Evolutionary conservation across 305 asterid species (phyloP).

Genomic region (Fraxinus velutina): DNA sequence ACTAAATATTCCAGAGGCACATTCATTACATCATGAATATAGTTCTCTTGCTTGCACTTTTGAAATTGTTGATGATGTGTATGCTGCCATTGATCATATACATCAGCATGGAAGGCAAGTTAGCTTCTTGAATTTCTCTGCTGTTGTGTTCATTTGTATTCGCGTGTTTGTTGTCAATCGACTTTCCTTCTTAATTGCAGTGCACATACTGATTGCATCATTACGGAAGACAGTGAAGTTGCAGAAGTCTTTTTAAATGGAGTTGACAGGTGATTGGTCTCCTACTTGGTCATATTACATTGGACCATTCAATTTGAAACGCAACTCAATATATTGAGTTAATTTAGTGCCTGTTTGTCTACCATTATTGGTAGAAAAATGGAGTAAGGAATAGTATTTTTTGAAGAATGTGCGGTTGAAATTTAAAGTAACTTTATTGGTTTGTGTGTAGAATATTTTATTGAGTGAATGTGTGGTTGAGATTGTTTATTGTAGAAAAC

Average conservation of each 20-base stretch:
- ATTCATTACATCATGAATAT: slow-evolving; percentile 83
- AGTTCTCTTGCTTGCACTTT: slow-evolving; percentile 90
- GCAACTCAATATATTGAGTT: background rate
- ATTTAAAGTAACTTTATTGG: too few species aligned
- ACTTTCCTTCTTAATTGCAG: slow-evolving; percentile 43
- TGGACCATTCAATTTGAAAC: background rate
- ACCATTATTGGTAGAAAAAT: too few species aligned
- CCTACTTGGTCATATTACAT: background rate
- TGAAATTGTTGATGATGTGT: slow-evolving; percentile 89
- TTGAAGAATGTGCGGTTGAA: too few species aligned
- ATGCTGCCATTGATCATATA: slow-evolving; percentile 88
- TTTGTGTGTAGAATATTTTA: too few species aligned
- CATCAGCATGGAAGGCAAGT: slow-evolving; percentile 87
- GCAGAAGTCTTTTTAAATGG: slow-evolving; percentile 66
- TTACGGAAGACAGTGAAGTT: slow-evolving; percentile 67
- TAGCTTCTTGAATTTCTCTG: slow-evolving; percentile 10
- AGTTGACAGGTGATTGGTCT: slow-evolving; percentile 70
- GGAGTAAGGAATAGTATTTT: too few species aligned
- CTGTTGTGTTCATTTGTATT: background rate
- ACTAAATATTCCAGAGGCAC: slow-evolving; percentile 71
- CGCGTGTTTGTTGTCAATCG: background rate
- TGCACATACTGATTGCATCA: slow-evolving; percentile 82
- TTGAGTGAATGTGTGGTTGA: too few species aligned
- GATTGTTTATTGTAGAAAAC: too few species aligned
- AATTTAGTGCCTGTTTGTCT: background rate